Evolutionary conservation across 805 yeast genomes (phyloP).

Genomic region (Saccharomyces eubayanus): DNA sequence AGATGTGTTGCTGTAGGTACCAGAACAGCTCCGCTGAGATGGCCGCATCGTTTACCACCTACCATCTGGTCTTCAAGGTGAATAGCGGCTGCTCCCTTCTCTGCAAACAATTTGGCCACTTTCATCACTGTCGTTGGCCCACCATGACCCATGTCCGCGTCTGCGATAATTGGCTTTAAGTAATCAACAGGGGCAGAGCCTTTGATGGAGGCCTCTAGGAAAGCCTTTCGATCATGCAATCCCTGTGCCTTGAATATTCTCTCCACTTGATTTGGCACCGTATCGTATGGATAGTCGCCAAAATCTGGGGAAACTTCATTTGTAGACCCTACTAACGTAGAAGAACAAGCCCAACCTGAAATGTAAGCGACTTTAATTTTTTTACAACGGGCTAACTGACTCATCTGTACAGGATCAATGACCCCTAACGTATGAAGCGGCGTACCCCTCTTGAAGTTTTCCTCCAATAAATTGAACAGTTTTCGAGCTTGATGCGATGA

Average conservation of each 20-base stretch:
- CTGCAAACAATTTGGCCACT: conserved; percentile 57
- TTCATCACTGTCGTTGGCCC: conserved; percentile 57
- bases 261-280: conserved; percentile 61
- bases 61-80: conserved; percentile 58
- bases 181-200: conserved; percentile 36
- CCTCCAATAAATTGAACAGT: conserved; percentile 38
- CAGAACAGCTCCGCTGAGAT: conserved; percentile 51
- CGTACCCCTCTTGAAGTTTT: conserved; percentile 32
- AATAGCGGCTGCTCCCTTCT: conserved; percentile 58
- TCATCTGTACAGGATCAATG: conserved; percentile 54
- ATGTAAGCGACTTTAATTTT: conserved; percentile 47
- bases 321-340: conserved; percentile 45
- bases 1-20: conserved; percentile 54
- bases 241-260: conserved; percentile 50
- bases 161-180: conserved; percentile 55
- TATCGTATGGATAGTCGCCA: conserved; percentile 63
- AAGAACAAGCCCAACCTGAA: conserved; percentile 57
- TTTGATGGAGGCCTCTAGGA: conserved; percentile 29
- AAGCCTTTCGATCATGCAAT: conserved; percentile 47
- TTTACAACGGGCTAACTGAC: conserved; percentile 41
- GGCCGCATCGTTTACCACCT: conserved; percentile 62
- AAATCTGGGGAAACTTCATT: conserved; percentile 59
- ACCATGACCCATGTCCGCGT: conserved; percentile 63
- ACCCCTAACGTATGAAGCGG: conserved; percentile 55
- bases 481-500: conserved; percentile 49